Evolutionary conservation across 2,329 filamentous ascomycete genomes (phyloP).

Genomic region (Nothophoma quercina): DNA sequence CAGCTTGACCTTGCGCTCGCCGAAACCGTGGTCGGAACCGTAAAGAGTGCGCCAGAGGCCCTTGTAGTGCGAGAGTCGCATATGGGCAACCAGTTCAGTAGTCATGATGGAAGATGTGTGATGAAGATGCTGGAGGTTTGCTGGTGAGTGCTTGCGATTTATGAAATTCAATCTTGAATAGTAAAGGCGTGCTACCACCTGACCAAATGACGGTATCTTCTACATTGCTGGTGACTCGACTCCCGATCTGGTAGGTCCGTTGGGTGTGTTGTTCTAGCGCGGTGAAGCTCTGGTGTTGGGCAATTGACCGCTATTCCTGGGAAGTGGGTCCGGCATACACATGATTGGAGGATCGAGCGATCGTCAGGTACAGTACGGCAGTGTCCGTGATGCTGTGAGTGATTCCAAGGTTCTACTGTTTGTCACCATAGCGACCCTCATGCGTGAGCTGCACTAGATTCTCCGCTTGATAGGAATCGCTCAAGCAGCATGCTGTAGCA

Average conservation of each 20-base stretch:
- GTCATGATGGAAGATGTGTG: constrained; percentile 6
- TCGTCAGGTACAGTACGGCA: constrained; percentile 10
- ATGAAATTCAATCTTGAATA: background rate
- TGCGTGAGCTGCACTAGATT: background rate
- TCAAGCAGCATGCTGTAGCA: background rate
- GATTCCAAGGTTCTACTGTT: too few relatives aligned
- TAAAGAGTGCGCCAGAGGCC: constrained; percentile 14
- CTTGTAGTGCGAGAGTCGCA: constrained; percentile 17
- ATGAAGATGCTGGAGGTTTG: background rate
- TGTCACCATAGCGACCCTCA: background rate
- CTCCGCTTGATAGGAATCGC: background rate
- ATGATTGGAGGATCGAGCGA: constrained; percentile 13
- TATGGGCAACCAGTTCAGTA: constrained; percentile 15
- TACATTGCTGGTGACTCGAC: constrained; percentile 5
- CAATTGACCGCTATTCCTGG: constrained; percentile 18
- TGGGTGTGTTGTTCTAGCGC: constrained; percentile 10
- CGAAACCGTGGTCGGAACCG: constrained; percentile 11
- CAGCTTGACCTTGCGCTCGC: constrained; percentile 20
- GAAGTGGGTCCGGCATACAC: constrained; percentile 11
- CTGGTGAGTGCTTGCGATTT: constrained; percentile 5
- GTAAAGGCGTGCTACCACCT: background rate
- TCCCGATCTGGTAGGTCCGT: constrained; percentile 10
- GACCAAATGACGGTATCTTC: constrained; percentile 8
- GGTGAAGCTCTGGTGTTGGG: constrained; percentile 15
- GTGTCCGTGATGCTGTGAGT: constrained; percentile 1